Conservation (phyloP, 352 stramenopile species). For the Plasmopara muralis region DNA sequence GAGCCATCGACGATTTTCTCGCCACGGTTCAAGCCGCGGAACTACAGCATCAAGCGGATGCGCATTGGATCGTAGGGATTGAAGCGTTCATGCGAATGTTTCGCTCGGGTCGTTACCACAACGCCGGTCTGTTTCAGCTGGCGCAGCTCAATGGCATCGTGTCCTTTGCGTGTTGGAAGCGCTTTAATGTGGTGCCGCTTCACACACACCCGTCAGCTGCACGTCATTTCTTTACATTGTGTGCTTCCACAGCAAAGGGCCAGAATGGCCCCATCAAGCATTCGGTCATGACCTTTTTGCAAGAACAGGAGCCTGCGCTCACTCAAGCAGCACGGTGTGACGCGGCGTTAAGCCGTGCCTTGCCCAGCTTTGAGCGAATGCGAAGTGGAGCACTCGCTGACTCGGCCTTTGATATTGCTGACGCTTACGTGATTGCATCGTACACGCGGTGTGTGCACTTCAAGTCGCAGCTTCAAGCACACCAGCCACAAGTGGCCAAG, state of each 20-base stretch:
- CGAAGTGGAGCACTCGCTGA: slow-evolving; percentile 38
- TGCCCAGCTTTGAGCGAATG: slow-evolving; percentile 25
- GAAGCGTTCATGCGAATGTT: slow-evolving; percentile 86
- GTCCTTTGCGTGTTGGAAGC: slow-evolving; percentile 68
- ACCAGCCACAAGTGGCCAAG: slow-evolving; percentile 17
- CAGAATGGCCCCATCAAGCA: slow-evolving; percentile 55
- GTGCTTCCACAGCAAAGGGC: slow-evolving; percentile 9
- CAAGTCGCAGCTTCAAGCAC: slow-evolving; percentile 30
- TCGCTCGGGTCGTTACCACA: slow-evolving; percentile 65
- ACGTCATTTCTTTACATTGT: slow-evolving; percentile 52
- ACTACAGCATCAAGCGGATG: slow-evolving; percentile 5
- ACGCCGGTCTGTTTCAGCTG: slow-evolving; percentile 80
- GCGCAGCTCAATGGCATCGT: slow-evolving; percentile 83
- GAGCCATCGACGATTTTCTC: slow-evolving; percentile 41
- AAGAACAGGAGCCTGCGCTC: slow-evolving; percentile 37
- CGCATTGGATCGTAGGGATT: slow-evolving; percentile 66
- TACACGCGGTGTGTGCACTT: slow-evolving; percentile 56
- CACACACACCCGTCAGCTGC: slow-evolving; percentile 75
- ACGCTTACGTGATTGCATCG: slow-evolving; percentile 75
- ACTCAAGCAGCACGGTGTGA: slow-evolving; percentile 9
- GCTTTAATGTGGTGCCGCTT: slow-evolving; percentile 40
- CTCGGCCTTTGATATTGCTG: slow-evolving; percentile 64
- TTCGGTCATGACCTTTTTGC: slow-evolving; percentile 61
- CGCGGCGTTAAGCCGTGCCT: slow-evolving; percentile 2
- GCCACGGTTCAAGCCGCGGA: slow-evolving; percentile 22